Percentiles rank a stretch among this genome's conserved stretches.
phyloP scores from a whole-genome alignment of 495 filamentous ascomycete species.

The Hypoxylon subgilvum region DNA sequence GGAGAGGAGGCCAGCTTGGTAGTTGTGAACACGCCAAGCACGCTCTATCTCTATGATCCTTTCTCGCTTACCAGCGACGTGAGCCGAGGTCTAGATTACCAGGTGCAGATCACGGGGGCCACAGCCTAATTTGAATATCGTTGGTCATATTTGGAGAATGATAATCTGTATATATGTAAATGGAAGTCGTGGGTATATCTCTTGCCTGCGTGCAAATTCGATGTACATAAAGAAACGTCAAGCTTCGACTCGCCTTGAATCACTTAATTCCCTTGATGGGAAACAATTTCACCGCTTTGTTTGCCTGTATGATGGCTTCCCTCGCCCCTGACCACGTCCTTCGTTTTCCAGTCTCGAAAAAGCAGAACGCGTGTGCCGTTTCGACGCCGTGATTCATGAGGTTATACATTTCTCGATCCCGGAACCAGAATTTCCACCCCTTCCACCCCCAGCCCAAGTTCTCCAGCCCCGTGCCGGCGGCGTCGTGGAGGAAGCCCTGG shows the following conservation, averaged over 20 bases:
- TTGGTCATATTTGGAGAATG: no score
- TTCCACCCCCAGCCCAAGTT: conserved; percentile 47
- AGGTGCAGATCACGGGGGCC: conserved; percentile 47
- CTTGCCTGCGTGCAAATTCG: not conserved
- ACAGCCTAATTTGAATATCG: conserved; percentile 8
- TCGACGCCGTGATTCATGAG: conserved; percentile 46
- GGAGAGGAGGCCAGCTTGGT: conserved; percentile 52
- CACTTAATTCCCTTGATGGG: conserved; percentile 29
- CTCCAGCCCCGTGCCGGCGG: conserved; percentile 50
- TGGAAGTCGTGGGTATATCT: no score
- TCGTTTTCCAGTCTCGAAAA: conserved; percentile 46
- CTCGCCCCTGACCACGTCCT: conserved; percentile 38
- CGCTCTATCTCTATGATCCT: conserved; percentile 50
- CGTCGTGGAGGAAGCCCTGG: conserved; percentile 43
- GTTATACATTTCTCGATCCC: conserved; percentile 44
- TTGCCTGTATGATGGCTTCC: conserved; percentile 41
- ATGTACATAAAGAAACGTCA: not conserved
- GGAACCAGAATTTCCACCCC: conserved; percentile 47
- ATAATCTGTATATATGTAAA: no score
- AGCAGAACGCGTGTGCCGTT: conserved; percentile 44
- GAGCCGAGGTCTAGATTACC: conserved; percentile 48
- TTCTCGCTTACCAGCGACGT: conserved; percentile 49
- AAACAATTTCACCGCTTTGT: conserved; percentile 39
- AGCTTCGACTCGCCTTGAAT: not conserved
- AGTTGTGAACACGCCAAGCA: conserved; percentile 49